Conservation (phyloP, 306 rosid genomes). For the Castanea mollissima region DNA sequence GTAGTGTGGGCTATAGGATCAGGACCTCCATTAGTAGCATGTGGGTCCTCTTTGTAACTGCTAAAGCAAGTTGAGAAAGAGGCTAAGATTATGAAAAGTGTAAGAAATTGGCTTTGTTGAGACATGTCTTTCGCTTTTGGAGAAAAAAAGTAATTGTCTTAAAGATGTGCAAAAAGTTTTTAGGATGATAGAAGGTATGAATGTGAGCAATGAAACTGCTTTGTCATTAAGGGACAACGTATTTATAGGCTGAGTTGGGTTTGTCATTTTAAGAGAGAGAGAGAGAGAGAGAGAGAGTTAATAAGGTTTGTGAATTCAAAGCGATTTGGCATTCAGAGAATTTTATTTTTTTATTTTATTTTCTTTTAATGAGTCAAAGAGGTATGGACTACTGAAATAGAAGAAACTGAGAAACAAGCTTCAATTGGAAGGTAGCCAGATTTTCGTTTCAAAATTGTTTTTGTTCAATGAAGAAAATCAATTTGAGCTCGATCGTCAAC, state of each 20-base stretch:
- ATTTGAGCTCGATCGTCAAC: slow-evolving; percentile 12
- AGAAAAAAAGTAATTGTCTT: slow-evolving; percentile 2
- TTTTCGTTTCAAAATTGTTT: slow-evolving; percentile 2
- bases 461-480: not conserved
- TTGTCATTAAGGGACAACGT: not conserved
- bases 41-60: slow-evolving; percentile 16
- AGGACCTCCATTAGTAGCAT: not conserved
- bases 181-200: slow-evolving; percentile 4
- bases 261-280: slow-evolving; percentile 13
- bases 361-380: not conserved
- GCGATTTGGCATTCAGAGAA: slow-evolving; percentile 12
- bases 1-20: not conserved
- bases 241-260: slow-evolving; percentile 31
- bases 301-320: slow-evolving; percentile 8
- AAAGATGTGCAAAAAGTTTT: not conserved
- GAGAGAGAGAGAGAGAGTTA: not conserved
- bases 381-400: slow-evolving; percentile 12
- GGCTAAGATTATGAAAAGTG: slow-evolving; percentile 24
- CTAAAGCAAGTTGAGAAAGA: slow-evolving; percentile 36
- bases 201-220: slow-evolving; percentile 27
- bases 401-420: slow-evolving; percentile 29
- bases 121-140: slow-evolving; percentile 32
- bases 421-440: slow-evolving; percentile 33
- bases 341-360: not conserved
- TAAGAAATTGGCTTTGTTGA: slow-evolving; percentile 17